phyloP scores from a whole-genome alignment of 2,329 filamentous ascomycete genomes.

The Stagonosporopsis chrysanthemi region DNA sequence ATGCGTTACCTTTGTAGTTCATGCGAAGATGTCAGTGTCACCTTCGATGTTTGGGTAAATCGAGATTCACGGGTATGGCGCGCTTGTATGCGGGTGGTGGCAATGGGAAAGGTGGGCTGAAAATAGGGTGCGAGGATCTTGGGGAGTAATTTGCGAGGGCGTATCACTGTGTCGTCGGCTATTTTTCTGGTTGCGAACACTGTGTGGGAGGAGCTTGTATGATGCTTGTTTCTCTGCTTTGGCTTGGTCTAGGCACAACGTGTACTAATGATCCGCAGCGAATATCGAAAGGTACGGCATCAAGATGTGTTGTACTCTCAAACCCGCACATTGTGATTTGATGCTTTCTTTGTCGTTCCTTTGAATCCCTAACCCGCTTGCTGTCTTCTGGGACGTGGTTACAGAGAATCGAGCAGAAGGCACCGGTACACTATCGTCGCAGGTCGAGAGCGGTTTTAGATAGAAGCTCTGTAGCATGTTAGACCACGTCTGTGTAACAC shows the following conservation, averaged over 20 bases:
- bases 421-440: neutral
- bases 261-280: too few species aligned
- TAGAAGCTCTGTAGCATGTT: constrained; percentile 13
- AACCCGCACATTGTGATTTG: too few species aligned
- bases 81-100: neutral
- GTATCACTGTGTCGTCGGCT: neutral
- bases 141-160: neutral
- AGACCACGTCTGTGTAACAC: neutral
- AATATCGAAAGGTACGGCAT: neutral
- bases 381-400: neutral
- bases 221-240: too few species aligned
- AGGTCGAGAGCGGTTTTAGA: neutral
- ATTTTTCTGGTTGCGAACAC: too few species aligned
- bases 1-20: neutral
- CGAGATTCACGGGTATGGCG: neutral
- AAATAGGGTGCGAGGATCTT: neutral
- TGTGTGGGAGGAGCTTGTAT: too few species aligned
- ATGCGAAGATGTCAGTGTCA: neutral
- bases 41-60: neutral
- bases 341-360: too few species aligned
- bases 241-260: too few species aligned
- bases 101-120: neutral
- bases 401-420: too few species aligned
- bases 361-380: neutral
- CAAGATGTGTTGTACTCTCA: neutral